These are phyloP conservation scores for Pilasporangium apinafurcum DNA, from an alignment of 352 stramenopile genomes.

Conservation along the genomic window DNA sequence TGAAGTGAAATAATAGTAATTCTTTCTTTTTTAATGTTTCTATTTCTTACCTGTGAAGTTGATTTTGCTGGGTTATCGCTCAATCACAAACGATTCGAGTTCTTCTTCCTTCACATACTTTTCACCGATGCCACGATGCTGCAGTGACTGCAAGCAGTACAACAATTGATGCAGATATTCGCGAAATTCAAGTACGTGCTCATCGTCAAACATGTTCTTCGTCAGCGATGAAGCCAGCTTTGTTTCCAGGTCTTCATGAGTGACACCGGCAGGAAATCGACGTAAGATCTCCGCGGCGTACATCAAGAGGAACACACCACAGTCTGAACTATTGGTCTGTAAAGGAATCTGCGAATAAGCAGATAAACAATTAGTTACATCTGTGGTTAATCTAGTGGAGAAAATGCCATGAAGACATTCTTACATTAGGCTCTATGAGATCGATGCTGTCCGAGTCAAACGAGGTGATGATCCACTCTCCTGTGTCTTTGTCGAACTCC, in stretches of 20 bases:
- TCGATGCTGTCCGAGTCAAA: constrained; percentile 38
- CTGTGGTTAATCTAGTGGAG: no score
- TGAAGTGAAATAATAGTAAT: background rate
- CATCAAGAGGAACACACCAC: constrained; percentile 82
- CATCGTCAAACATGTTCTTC: constrained; percentile 51
- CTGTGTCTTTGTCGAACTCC: background rate
- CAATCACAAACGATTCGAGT: constrained; percentile 50
- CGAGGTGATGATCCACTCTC: constrained; percentile 31
- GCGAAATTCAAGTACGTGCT: constrained; percentile 67
- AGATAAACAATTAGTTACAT: constrained; percentile 8
- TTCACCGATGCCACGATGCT: constrained; percentile 38
- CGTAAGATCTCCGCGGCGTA: constrained; percentile 63
- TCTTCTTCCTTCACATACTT: constrained; percentile 42
- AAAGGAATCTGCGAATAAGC: constrained; percentile 65
- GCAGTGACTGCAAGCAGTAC: constrained; percentile 57
- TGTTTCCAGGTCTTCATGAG: constrained; percentile 40
- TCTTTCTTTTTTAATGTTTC: background rate
- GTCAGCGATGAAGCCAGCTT: constrained; percentile 40
- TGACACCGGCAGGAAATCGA: constrained; percentile 48
- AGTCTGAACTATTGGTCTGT: constrained; percentile 93
- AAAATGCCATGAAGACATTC: constrained; percentile 9
- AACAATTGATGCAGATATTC: constrained; percentile 76
- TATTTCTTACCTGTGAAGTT: background rate
- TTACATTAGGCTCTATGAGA: constrained; percentile 77
- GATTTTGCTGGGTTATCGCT: constrained; percentile 11